Percentiles rank a stretch among this genome's conserved stretches.
phyloP scores from a whole-genome alignment of 805 yeast genomes.

The Jamesozyma rosinii region DNA sequence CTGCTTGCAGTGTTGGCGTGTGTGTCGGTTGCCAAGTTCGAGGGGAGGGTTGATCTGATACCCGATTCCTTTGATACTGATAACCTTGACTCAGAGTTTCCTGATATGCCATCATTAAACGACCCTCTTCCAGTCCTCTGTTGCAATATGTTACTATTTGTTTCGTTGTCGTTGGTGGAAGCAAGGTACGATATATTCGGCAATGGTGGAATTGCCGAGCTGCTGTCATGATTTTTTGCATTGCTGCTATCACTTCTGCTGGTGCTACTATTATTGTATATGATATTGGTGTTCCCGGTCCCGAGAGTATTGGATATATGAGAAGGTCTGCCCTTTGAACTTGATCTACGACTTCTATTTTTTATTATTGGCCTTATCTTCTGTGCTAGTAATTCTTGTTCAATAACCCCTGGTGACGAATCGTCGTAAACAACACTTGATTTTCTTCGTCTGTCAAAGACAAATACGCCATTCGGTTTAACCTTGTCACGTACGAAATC shows the following conservation, averaged over 20 bases:
- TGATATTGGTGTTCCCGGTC: slow-evolving; percentile 19
- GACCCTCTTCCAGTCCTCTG: background rate
- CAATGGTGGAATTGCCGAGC: slow-evolving; percentile 3
- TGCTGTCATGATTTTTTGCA: background rate
- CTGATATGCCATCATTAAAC: slow-evolving; percentile 13
- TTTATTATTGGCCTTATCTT: slow-evolving; percentile 10
- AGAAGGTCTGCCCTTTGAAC: slow-evolving; percentile 8
- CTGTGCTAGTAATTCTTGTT: slow-evolving; percentile 11
- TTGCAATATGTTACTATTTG: background rate
- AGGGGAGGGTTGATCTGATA: slow-evolving; percentile 22
- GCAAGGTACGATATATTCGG: slow-evolving; percentile 3
- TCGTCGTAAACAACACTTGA: slow-evolving; percentile 23
- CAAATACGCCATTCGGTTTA: slow-evolving; percentile 3
- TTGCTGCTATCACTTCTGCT: background rate
- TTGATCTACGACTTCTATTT: slow-evolving; percentile 12
- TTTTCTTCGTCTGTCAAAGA: slow-evolving; percentile 13
- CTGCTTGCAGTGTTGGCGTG: background rate
- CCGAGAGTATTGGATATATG: background rate
- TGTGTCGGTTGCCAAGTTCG: background rate
- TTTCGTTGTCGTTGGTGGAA: slow-evolving; percentile 4
- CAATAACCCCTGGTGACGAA: slow-evolving; percentile 14
- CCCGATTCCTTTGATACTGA: slow-evolving; percentile 32
- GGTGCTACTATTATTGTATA: background rate
- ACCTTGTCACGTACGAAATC: slow-evolving; percentile 1
- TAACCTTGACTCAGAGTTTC: slow-evolving; percentile 30